Evolutionary conservation across 495 filamentous ascomycete species (phyloP), one percentile per base, ranked within the genome.

Genomic region (Penicillium malachiteum): DNA sequence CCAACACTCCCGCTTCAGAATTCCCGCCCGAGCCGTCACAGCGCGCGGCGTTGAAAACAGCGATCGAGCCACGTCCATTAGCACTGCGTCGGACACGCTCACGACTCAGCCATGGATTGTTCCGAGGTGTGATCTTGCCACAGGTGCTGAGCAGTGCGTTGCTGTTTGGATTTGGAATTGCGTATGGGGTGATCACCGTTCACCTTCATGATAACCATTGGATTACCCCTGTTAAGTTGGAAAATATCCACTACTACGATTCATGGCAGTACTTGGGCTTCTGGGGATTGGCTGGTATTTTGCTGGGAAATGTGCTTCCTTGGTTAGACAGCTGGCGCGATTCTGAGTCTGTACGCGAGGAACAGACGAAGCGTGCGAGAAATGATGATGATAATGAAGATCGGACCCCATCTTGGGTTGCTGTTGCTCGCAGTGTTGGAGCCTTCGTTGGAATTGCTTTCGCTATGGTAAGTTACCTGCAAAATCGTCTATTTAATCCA

Each of bases 391-490:
- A 65, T 5, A 60, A 57, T 49, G 64, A 56, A 21, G 67, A 77
- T 5, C 70, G 69, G 9, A 67, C 68, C 14, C 78, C 81, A 1
- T 89, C 91, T 56, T 97, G 91, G 92, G 85, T 86, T 39, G 82
- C 88, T 32, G 88, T 88, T 9, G 84, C 97, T 16, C 79, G 94
- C 51, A 90, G 91, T 56, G 85, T 97, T 40, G 95, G 94, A 37
- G 92, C 91, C 13, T 97, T 98, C 72, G 85, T 96, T 21, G 94
- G 94, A 11, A 94, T 98, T 69, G 92, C 91, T 16, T 97, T 96
- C 76, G 94, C 94, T 14, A 96, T 98, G 78, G 89, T 93, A 78
- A 70, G 85, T 77, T 16, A 32, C 40, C 16, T 56, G 30, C 34
- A 13, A 17, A 37, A 45, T 45, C 58, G 53, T 57, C 32, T 37